Conservation (phyloP, 495 filamentous ascomycete genomes). For the Lophiotrema nucula region DNA sequence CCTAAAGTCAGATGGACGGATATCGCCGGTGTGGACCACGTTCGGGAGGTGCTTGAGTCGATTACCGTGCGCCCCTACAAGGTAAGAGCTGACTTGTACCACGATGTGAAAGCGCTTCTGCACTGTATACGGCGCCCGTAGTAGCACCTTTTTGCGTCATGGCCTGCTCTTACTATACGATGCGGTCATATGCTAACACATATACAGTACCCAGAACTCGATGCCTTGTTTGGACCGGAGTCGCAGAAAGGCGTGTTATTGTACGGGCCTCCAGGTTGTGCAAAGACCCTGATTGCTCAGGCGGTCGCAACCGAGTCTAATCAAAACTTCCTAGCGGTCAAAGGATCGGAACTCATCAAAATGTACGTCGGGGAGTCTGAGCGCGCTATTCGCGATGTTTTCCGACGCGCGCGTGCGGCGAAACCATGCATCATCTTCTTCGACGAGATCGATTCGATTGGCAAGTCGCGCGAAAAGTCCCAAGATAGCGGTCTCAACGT, state of each 20-base stretch:
- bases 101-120: no score
- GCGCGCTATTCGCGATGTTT: conserved; percentile 81
- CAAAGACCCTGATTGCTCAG: conserved; percentile 90
- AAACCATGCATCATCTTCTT: conserved; percentile 96
- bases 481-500: conserved; percentile 66
- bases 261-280: conserved; percentile 94
- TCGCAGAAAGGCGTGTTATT: conserved; percentile 80
- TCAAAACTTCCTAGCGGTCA: conserved; percentile 92
- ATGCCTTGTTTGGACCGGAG: conserved; percentile 22
- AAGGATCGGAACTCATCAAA: conserved; percentile 91
- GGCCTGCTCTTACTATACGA: no score
- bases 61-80: conserved; percentile 66
- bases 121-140: no score
- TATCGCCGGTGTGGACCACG: conserved; percentile 81
- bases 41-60: conserved; percentile 68
- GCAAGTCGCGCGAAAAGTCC: conserved; percentile 61
- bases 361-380: conserved; percentile 99
- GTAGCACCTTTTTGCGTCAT: no score
- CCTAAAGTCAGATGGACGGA: conserved; percentile 86
- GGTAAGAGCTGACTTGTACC: no score
- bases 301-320: conserved; percentile 89
- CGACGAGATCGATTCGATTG: conserved; percentile 95
- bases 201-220: conserved; percentile 26
- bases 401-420: conserved; percentile 80
- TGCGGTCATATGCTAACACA: neutral